phyloP scores from a whole-genome alignment of 345 rosid species.

The Populus deltoides region DNA sequence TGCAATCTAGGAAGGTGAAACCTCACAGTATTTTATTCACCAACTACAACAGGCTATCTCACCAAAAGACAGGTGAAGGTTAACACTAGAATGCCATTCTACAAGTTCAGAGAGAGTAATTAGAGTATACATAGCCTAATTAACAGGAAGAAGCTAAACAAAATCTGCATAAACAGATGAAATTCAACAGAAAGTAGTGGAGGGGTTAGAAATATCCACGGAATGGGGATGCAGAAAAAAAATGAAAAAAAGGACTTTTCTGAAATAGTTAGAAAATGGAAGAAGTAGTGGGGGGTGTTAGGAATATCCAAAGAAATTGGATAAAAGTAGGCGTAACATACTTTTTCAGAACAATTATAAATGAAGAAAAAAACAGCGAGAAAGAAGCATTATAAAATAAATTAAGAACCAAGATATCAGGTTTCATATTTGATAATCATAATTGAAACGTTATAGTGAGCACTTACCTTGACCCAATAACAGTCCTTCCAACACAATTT shows the following conservation, averaged over 20 bases:
- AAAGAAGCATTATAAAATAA: neutral
- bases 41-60: neutral
- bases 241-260: neutral
- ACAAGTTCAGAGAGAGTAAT: no score
- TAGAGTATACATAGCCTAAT: no score
- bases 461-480: constrained; percentile 95
- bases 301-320: neutral
- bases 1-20: neutral
- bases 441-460: neutral
- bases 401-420: neutral
- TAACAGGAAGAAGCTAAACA: no score
- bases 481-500: constrained; percentile 70
- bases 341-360: no score
- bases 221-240: neutral
- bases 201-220: neutral
- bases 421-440: neutral
- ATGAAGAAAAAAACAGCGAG: no score
- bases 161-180: neutral
- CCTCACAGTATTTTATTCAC: neutral
- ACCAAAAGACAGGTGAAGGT: neutral
- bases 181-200: neutral
- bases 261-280: neutral
- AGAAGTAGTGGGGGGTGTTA: no score
- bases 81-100: neutral
- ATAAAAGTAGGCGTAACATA: neutral